phyloP scores from a whole-genome alignment of 148 eudicot species.

The Amaranthus palmeri region DNA sequence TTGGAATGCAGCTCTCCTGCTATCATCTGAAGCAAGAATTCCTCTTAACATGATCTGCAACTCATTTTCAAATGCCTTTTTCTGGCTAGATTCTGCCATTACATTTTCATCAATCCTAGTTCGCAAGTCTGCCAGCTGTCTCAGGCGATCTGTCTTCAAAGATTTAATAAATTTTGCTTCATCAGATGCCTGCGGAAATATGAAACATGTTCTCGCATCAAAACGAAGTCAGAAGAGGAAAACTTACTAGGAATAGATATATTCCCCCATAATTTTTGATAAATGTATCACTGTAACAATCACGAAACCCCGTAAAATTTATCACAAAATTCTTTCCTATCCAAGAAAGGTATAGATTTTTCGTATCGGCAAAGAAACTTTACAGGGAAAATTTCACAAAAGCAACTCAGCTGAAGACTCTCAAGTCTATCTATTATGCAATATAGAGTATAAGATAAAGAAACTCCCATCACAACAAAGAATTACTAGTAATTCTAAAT shows the following conservation, averaged over 20 bases:
- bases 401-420: neutral
- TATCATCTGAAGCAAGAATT: conserved; percentile 72
- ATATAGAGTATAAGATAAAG: neutral
- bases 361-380: neutral
- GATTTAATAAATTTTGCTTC: conserved; percentile 65
- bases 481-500: neutral
- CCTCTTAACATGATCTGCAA: conserved; percentile 50
- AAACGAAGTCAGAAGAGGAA: neutral
- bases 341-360: neutral
- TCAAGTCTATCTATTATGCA: neutral
- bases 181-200: conserved; percentile 59
- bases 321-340: neutral
- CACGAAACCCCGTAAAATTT: neutral
- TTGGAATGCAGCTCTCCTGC: conserved; percentile 79
- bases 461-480: neutral
- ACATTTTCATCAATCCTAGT: conserved; percentile 55
- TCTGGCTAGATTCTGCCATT: conserved; percentile 46
- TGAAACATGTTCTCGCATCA: neutral
- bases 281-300: conserved; percentile 3
- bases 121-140: conserved; percentile 62
- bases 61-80: conserved; percentile 68
- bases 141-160: conserved; percentile 52
- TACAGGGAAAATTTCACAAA: neutral
- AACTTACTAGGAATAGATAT: neutral
- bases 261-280: neutral